Evolutionary conservation across 805 yeast genomes (phyloP).

Genomic region (Candida pseudoglaebosa): DNA sequence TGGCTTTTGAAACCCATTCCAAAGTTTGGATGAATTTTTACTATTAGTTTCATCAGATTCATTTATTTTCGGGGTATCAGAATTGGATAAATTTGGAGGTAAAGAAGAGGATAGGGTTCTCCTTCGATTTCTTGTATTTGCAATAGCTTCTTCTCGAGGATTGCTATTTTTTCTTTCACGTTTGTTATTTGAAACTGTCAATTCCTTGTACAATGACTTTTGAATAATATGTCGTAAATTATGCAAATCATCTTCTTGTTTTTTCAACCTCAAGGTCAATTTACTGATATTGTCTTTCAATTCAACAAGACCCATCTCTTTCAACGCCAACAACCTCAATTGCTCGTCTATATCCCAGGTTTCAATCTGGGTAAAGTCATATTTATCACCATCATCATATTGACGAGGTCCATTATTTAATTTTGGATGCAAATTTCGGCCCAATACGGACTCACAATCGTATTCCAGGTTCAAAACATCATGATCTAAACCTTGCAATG

Average conservation of each 20-base stretch:
- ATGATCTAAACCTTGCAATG: too few species aligned
- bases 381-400: too few species aligned
- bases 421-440: neutral
- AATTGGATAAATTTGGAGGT: neutral
- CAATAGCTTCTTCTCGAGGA: slow-evolving; percentile 25
- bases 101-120: slow-evolving; percentile 13
- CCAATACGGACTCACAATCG: slow-evolving; percentile 18
- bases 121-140: slow-evolving; percentile 25
- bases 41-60: neutral
- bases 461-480: neutral
- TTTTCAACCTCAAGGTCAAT: slow-evolving; percentile 34
- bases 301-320: slow-evolving; percentile 66
- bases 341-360: slow-evolving; percentile 46
- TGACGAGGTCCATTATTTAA: neutral
- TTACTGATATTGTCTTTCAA: slow-evolving; percentile 52
- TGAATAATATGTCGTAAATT: slow-evolving; percentile 47
- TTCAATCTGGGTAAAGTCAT: slow-evolving; percentile 3
- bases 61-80: neutral
- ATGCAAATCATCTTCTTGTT: slow-evolving; percentile 47
- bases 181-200: slow-evolving; percentile 15
- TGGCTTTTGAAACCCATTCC: slow-evolving; percentile 46
- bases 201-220: slow-evolving; percentile 40
- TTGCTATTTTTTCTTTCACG: slow-evolving; percentile 19
- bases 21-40: slow-evolving; percentile 19
- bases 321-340: slow-evolving; percentile 58